Base-by-base conservation (phyloP, 2,329 filamentous ascomycete species). In the Aspergillus sp. region DNA sequence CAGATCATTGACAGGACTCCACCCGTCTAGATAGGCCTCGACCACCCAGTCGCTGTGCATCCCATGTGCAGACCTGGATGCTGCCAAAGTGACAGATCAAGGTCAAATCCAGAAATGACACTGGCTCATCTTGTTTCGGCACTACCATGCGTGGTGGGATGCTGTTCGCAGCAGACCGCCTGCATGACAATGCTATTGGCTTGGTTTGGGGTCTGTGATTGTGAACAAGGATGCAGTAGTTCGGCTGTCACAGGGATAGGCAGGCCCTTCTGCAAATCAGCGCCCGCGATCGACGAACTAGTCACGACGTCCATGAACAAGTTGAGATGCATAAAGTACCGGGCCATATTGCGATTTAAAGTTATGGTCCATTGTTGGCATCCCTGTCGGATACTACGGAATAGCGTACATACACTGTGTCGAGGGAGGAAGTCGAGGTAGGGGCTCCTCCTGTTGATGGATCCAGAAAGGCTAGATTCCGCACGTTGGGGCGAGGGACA, bases 181-280 rank as follows among this genome's bases (percentile, higher is more conserved):
- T 55, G 25, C 39, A 55, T 55, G 53, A 47, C 53, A 55, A 55
- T 55, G 53, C 53, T 28, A 55, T 58, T 43, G 55, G 23, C 28
- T 38, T 36, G 30, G 12, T 12, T 36, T 36, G 30, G 4, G 30
- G 30, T 36, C 30, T 52, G 19, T 30, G 28, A 36, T 32, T 55
- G 41, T 47, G 38, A 55, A 55, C 30, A 45, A 45, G 41, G 53
- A 43, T 30, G 53, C 53, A 55, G 53, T 55, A 55, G 53, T 47
- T 45, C 39, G 53, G 25, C 39, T 32, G 53, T 55, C 53, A 55
- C 28, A 45, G 17, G 43, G 28, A 21, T 25, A 23, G 32, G 17
- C n/a, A 47, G 25, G 47, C 23, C 19, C n/a, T 12, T 43, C 28
- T 55, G 47, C 47, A 50, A 50, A 50, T 50, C 47, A 50, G 21